Evolutionary conservation across 2,329 filamentous ascomycete species (phyloP), one percentile per base, ranked within the genome.

Genomic region (Penicillium glabrum): DNA sequence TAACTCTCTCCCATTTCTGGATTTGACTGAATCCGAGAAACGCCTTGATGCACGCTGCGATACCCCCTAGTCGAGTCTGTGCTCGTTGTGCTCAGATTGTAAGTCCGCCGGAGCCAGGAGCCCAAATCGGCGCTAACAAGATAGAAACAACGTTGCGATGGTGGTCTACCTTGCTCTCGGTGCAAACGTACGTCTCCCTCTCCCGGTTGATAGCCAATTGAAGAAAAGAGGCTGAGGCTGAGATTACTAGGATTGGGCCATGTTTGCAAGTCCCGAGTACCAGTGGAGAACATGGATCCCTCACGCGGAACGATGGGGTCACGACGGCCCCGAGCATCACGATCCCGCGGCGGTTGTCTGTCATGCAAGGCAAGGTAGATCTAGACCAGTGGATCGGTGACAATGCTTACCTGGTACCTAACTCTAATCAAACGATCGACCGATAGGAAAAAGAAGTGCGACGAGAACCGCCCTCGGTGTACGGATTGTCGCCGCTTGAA

Each of bases 111-210:
- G 19, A 26, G 10, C 14, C n/a, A 5, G 16, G 5, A 16, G n/a
- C 10, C 33, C 5, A 29, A 6, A 23, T 13, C 10, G 21, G 4
- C 23, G 43, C 37, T 31, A 31, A 54, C 44, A 26, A 21, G 14
- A n/a, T 24, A 66, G 65, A 70, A 70, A 62, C 67, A 70, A 62
- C 61, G 65, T 53, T 70, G 67, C 54, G 67, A 69, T 35, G 67
- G 67, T 5, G 57, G 48, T 3, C 29, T 51, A 7, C 67, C 67
- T 8, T 70, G 67, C 26, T 61, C 65, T 11, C 66, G 67, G 26
- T 70, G 67, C 44, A 59, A 59, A 23, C 61, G 67, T 66, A 63
- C 53, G 57, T 31, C 24, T 37, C 14, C 31, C 5, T 46, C 24
- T 31, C 16, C 14, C 29, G 10, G 13, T 14, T 43, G 9, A 14